Base-by-base conservation (phyloP, 106 monocot species). In the Dioscorea dumetorum region DNA sequence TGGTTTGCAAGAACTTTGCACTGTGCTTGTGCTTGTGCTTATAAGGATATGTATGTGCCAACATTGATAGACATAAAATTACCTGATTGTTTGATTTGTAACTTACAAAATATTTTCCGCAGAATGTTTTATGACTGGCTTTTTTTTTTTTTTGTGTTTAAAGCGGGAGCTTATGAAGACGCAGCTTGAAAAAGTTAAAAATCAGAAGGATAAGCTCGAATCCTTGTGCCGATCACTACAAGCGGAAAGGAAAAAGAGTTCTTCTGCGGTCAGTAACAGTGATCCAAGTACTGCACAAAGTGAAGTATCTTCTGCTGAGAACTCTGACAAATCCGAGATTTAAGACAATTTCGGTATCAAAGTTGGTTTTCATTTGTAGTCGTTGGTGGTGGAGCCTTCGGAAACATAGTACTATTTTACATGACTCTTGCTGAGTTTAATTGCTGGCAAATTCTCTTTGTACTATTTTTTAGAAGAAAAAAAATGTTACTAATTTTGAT, bases 201-300 rank as follows among this genome's bases (percentile, higher is more conserved):
- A 92, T 23, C 95, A 92, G 53, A 97, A 92, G 73, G 91, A 91
- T 57, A 97, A 92, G 64, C 79, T 97, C 12, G 95, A 97, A 64
- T 88, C 95, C 23, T 70, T 97, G 62, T 97, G 95, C 69, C 83
- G 95, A 24, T 84, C 86, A 10, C 72, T 97, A 50, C 91, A 89
- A 60, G 88, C 86, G 41, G 91, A 97, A 77, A 86, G 88, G 71
- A 97, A 92, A 66, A 74, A 86, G 70, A 74, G 54, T 49, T 71
- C 33, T 2, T 24, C n/a, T 9, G 64, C 48, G n/a, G 23, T 22
- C 19, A 53, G 21, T 61, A 56, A 12, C 49, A 53, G 54, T 2
- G 66, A 75, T 70, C 50, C 75, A 9, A 58, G 6, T 76, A 49
- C 15, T 60, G 33, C 51, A 62, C 62, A 67, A 76, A 76, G 31